Base-by-base conservation (phyloP, 352 stramenopile genomes). In the Phytophthora sp. region DNA sequence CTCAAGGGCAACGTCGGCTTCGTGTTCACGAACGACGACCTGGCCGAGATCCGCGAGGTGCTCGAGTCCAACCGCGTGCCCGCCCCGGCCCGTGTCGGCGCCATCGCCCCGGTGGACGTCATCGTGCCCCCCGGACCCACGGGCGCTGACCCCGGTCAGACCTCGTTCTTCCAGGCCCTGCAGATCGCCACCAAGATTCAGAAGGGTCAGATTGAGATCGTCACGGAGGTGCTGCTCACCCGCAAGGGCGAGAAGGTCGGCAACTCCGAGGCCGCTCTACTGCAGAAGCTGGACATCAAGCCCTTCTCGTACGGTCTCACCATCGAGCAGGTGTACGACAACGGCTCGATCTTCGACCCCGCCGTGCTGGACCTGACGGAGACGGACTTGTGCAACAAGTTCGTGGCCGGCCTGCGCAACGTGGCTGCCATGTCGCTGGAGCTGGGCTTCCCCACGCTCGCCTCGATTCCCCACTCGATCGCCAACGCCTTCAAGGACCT, bases 191-290 rank as follows among this genome's bases (percentile, higher is more conserved):
- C 98, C 72, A 99, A 99, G 94, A 99, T 99, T 98, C 92, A 97
- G 66, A 97, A 97, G 76, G 97, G 97, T 92, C 97, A 99, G 82
- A 99, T 99, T 96, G 98, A 99, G 80, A 99, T 99, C 82, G 96
- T 97, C 38, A 92, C 91, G 51, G 93, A 99, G 69, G 96, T 99
- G 54, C 72, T 98, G 39, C 81, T 99, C 27, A 98, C 98, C 64
- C 85, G 86, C 54, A 92, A 91, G 72, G 97, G 97, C 57, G 94
- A 99, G 23, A 98, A 98, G 83, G 98, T 99, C 50, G 96, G 92
- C 39, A 98, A 98, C 77, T 99, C 97, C n/a, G 94, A 99, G 73
- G 97, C 98, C 69, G 96, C 92, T 54, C 86, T 99, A 42, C 88
- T 99, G 59, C 94, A 99, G 80, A 99, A 99, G 90, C 89, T 99